Conservation (phyloP, 176 grass and related monocot genomes). For the Oryza glaberrima region DNA sequence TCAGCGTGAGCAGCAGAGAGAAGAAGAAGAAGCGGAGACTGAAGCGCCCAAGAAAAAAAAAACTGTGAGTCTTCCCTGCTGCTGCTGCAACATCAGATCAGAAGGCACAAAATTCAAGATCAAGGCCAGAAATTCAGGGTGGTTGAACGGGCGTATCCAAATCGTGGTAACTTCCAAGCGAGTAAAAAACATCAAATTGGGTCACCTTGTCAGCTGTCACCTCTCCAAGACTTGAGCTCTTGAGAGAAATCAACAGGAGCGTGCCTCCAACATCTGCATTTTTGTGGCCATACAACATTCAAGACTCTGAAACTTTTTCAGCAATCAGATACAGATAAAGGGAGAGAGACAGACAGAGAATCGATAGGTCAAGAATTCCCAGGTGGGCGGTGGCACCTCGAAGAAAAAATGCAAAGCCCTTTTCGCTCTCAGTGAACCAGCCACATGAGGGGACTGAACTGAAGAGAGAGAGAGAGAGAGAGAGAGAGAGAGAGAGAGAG, state of each 20-base stretch:
- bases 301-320: background rate
- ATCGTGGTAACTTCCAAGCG: conserved; percentile 8
- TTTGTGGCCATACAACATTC: background rate
- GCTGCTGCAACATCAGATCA: conserved; percentile 18
- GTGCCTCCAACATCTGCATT: conserved; percentile 33
- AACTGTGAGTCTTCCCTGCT: background rate
- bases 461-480: background rate
- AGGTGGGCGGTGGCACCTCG: background rate
- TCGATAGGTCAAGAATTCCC: conserved; percentile 6
- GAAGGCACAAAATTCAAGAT: conserved; percentile 48
- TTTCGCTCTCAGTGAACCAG: conserved; percentile 9
- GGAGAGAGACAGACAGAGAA: background rate
- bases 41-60: conserved; percentile 13
- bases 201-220: conserved; percentile 15
- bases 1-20: conserved; percentile 23
- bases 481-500: background rate
- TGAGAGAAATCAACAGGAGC: background rate
- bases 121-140: conserved; percentile 8
- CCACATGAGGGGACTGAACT: conserved; percentile 31
- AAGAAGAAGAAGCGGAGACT: background rate
- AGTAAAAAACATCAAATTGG: conserved; percentile 13
- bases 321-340: conserved; percentile 21
- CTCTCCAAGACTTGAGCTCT: conserved; percentile 31
- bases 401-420: background rate
- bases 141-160: conserved; percentile 20